Evolutionary conservation across 345 rosid species (phyloP).

Genomic region (Carallia brachiata): DNA sequence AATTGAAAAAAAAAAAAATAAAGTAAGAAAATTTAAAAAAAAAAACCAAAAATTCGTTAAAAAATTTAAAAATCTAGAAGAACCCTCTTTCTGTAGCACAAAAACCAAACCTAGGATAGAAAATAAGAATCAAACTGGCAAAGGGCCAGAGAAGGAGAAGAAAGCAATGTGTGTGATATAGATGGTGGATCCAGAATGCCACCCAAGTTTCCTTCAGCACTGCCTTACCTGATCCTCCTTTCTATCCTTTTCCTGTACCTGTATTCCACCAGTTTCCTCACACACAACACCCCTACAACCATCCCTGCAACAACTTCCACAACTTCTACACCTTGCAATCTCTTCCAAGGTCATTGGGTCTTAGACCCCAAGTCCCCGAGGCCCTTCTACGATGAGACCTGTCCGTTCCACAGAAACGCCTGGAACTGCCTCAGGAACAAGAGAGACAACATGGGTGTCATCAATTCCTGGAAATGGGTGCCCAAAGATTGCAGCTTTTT

Average conservation of each 20-base stretch:
- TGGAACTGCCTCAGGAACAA: slow-evolving; percentile 84
- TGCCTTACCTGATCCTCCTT: slow-evolving; percentile 45
- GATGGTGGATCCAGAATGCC: slow-evolving; percentile 39
- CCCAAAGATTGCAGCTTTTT: slow-evolving; percentile 55
- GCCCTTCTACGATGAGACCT: slow-evolving; percentile 67
- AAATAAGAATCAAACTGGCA: no score
- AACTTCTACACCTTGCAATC: slow-evolving; percentile 49
- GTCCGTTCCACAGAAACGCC: slow-evolving; percentile 90
- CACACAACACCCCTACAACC: slow-evolving; percentile 25
- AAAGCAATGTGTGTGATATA: no score
- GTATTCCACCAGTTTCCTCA: slow-evolving; percentile 42
- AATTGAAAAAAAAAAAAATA: no score
- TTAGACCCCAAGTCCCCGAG: slow-evolving; percentile 28
- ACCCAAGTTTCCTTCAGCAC: slow-evolving; percentile 49
- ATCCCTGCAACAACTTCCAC: slow-evolving; percentile 19
- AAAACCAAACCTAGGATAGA: no score
- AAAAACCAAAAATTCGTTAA: no score
- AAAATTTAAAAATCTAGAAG: no score
- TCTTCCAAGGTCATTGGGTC: slow-evolving; percentile 76
- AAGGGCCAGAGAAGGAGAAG: no score
- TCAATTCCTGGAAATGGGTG: slow-evolving; percentile 89
- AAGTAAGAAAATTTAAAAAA: no score
- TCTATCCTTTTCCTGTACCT: slow-evolving; percentile 52
- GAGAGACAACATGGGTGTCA: slow-evolving; percentile 56
- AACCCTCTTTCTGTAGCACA: no score